phyloP scores from a whole-genome alignment of 805 yeast genomes.

The Debaryomyces hansenii region DNA sequence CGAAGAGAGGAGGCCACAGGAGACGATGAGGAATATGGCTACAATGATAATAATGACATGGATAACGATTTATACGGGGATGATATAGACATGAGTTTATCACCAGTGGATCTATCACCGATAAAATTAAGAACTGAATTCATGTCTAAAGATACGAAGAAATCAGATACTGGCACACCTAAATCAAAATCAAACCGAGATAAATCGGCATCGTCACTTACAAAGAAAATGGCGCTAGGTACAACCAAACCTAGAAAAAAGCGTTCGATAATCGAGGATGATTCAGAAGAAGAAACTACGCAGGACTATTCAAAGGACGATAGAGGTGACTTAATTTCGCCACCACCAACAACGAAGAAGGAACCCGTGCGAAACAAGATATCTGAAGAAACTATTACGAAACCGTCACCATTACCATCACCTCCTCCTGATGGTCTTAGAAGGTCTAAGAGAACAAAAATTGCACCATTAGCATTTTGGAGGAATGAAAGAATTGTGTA shows the following conservation, averaged over 20 bases:
- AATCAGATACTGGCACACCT: not conserved
- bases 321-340: slow-evolving; percentile 4
- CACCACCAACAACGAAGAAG: slow-evolving; percentile 8
- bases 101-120: slow-evolving; percentile 15
- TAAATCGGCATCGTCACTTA: slow-evolving; percentile 19
- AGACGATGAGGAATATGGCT: slow-evolving; percentile 21
- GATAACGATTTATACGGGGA: slow-evolving; percentile 5
- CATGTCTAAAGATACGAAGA: not conserved
- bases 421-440: slow-evolving; percentile 53
- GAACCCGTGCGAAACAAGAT: not conserved
- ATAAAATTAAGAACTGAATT: not conserved
- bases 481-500: slow-evolving; percentile 75
- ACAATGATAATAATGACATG: not conserved
- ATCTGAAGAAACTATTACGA: slow-evolving; percentile 10
- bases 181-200: not conserved
- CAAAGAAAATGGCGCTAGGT: slow-evolving; percentile 36
- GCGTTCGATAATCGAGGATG: slow-evolving; percentile 9
- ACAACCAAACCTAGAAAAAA: slow-evolving; percentile 6
- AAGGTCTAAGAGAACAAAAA: slow-evolving; percentile 62
- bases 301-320: slow-evolving; percentile 3
- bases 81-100: slow-evolving; percentile 10
- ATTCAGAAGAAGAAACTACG: slow-evolving; percentile 12
- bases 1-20: slow-evolving; percentile 10
- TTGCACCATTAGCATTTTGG: slow-evolving; percentile 82
- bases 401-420: slow-evolving; percentile 39